phyloP scores from a whole-genome alignment of 2,329 filamentous ascomycete genomes.

The Cladobotryum mycophilum region DNA sequence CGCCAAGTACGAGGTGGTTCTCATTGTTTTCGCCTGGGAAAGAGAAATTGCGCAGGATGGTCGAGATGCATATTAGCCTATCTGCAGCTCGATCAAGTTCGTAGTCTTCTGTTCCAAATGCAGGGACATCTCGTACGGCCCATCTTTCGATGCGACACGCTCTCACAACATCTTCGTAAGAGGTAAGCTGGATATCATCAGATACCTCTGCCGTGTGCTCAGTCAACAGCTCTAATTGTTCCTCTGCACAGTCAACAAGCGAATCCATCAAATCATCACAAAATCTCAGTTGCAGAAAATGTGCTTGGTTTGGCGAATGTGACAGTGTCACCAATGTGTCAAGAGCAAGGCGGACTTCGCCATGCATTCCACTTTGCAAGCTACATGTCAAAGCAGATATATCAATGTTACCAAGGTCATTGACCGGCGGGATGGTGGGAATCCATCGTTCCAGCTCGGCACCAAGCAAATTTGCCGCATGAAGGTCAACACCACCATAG shows the following conservation, averaged over 20 bases:
- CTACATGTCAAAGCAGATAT: constrained; percentile 84
- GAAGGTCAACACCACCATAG: constrained; percentile 67
- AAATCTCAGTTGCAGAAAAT: constrained; percentile 60
- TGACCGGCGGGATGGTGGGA: constrained; percentile 66
- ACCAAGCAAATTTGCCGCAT: constrained; percentile 57
- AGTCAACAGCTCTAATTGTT: constrained; percentile 76
- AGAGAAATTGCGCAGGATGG: constrained; percentile 86
- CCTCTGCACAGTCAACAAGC: constrained; percentile 83
- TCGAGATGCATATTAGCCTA: constrained; percentile 81
- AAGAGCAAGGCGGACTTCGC: constrained; percentile 82
- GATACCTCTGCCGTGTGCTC: constrained; percentile 81
- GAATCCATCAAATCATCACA: constrained; percentile 88
- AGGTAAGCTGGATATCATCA: constrained; percentile 72
- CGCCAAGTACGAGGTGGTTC: constrained; percentile 71
- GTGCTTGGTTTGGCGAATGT: constrained; percentile 55
- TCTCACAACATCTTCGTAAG: constrained; percentile 83
- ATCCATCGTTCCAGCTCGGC: constrained; percentile 61
- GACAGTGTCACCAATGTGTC: constrained; percentile 71
- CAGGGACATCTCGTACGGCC: constrained; percentile 62
- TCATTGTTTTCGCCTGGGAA: constrained; percentile 56
- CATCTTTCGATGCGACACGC: constrained; percentile 70
- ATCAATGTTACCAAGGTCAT: constrained; percentile 82
- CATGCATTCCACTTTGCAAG: constrained; percentile 81
- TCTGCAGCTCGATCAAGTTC: constrained; percentile 83
- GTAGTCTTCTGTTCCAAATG: constrained; percentile 71